phyloP scores from a whole-genome alignment of 805 yeast genomes.

The Metschnikowia vanudenii region DNA sequence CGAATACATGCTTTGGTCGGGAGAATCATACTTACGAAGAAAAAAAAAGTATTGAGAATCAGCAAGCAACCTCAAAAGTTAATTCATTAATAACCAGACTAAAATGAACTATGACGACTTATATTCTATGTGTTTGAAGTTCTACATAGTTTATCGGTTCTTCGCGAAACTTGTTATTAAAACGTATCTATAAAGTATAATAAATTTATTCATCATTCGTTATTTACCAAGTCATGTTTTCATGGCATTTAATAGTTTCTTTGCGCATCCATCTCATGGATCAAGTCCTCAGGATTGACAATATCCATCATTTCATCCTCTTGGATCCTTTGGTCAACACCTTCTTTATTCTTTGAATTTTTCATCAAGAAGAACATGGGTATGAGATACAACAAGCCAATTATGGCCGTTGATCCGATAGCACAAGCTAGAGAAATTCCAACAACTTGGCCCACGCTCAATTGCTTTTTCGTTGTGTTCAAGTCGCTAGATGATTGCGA shows the following conservation, averaged over 20 bases:
- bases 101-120: too few relatives aligned
- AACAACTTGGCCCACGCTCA: slow-evolving; percentile 43
- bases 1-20: too few relatives aligned
- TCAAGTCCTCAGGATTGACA: slow-evolving; percentile 42
- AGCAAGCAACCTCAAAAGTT: too few relatives aligned
- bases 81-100: too few relatives aligned
- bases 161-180: too few relatives aligned
- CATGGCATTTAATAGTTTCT: slow-evolving; percentile 20
- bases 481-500: slow-evolving; percentile 38
- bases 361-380: slow-evolving; percentile 39
- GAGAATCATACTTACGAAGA: too few relatives aligned
- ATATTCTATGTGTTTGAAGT: too few relatives aligned
- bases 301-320: slow-evolving; percentile 46
- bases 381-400: slow-evolving; percentile 42
- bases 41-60: too few relatives aligned
- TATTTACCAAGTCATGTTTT: not conserved
- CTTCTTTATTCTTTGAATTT: slow-evolving; percentile 21
- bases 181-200: not conserved
- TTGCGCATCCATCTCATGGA: slow-evolving; percentile 46
- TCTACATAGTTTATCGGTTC: too few relatives aligned
- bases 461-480: slow-evolving; percentile 14
- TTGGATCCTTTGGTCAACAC: slow-evolving; percentile 34
- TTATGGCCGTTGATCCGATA: slow-evolving; percentile 39
- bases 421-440: slow-evolving; percentile 48
- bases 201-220: slow-evolving; percentile 6